Conservation (phyloP, 2,329 filamentous ascomycete species). For the Epichloe hybrida region DNA sequence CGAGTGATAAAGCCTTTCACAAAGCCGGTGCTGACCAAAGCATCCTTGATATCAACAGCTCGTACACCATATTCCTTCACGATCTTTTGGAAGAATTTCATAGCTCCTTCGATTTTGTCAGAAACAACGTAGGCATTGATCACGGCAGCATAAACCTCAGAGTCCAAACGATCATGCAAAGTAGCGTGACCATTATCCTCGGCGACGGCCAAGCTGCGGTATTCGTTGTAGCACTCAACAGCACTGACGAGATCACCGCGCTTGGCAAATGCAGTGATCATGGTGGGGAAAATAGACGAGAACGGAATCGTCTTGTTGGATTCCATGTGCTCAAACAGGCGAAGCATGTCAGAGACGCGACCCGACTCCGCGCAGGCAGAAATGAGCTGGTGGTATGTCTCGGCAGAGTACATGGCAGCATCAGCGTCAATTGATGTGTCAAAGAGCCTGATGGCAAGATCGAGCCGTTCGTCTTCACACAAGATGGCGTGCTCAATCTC, state of each 20-base stretch:
- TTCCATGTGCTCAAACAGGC: conserved; percentile 87
- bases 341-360: conserved; percentile 76
- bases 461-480: conserved; percentile 73
- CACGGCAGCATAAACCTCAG: conserved; percentile 78
- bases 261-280: conserved; percentile 87
- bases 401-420: conserved; percentile 56
- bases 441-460: conserved; percentile 76
- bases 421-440: conserved; percentile 55
- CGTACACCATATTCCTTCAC: conserved; percentile 46
- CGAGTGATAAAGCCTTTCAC: conserved; percentile 63
- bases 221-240: conserved; percentile 91
- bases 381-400: conserved; percentile 76
- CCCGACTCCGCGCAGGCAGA: conserved; percentile 75
- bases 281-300: conserved; percentile 72
- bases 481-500: conserved; percentile 80
- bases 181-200: conserved; percentile 61
- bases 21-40: conserved; percentile 60
- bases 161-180: conserved; percentile 60
- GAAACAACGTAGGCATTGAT: conserved; percentile 79
- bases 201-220: conserved; percentile 75
- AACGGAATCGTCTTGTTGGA: conserved; percentile 57
- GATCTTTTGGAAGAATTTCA: conserved; percentile 76
- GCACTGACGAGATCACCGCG: conserved; percentile 73
- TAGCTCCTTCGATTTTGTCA: conserved; percentile 66
- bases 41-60: conserved; percentile 52